Evolutionary conservation across 306 rosid species (phyloP).

Genomic region (Begonia loranthoides): DNA sequence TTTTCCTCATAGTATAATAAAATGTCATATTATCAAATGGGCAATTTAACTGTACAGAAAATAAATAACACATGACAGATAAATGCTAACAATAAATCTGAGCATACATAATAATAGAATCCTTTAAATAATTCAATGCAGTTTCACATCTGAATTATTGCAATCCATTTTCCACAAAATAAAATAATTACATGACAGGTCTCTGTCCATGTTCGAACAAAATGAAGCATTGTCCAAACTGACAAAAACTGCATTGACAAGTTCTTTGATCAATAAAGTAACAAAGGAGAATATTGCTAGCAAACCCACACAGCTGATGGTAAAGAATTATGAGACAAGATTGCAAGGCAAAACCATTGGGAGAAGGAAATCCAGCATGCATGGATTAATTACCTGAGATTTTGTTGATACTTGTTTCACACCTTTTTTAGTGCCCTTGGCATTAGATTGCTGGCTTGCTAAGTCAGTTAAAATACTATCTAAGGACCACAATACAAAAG

Average conservation of each 20-base stretch:
- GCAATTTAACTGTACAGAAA: no score
- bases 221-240: background rate
- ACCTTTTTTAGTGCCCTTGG: slow-evolving; percentile 64
- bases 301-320: background rate
- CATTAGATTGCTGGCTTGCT: slow-evolving; percentile 38
- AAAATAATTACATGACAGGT: no score
- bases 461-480: slow-evolving; percentile 67
- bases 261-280: background rate
- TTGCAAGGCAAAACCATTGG: background rate
- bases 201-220: no score
- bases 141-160: no score
- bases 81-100: no score
- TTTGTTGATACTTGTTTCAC: slow-evolving; percentile 53
- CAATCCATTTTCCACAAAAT: no score
- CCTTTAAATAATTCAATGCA: no score
- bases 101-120: no score
- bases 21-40: no score
- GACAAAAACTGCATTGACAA: background rate
- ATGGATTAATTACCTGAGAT: slow-evolving; percentile 52
- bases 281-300: background rate
- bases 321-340: background rate
- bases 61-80: no score
- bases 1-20: no score
- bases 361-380: background rate
- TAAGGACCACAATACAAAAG: slow-evolving; percentile 50